Percentiles rank a stretch among this genome's conserved stretches.
These are phyloP conservation scores for Zygnema circumcarinatum DNA, from an alignment of 139 green algal genomes.

Conservation along the genomic window DNA sequence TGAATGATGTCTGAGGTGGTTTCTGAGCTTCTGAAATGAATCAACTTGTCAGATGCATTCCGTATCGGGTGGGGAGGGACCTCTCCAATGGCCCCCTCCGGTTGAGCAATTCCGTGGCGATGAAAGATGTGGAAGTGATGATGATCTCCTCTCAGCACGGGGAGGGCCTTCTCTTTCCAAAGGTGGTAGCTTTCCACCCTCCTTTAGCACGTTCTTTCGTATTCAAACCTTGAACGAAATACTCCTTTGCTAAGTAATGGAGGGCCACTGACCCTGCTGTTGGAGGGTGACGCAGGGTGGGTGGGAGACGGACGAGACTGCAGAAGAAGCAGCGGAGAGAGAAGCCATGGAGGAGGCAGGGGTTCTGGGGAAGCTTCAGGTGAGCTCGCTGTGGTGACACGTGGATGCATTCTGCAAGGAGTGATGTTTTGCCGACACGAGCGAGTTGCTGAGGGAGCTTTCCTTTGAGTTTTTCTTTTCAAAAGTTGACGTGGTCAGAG, in stretches of 20 bases:
- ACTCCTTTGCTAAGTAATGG: no score
- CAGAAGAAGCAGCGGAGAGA: conserved; percentile 78
- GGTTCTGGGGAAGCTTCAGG: conserved; percentile 81
- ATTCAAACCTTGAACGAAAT: not conserved
- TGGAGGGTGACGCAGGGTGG: no score
- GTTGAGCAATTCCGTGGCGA: not conserved
- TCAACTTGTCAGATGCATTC: conserved; percentile 77
- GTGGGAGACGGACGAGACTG: conserved; percentile 90
- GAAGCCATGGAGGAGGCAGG: conserved; percentile 94
- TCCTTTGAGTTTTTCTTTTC: not conserved
- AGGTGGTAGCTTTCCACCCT: conserved; percentile 68
- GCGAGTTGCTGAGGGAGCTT: not conserved
- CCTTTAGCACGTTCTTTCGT: conserved; percentile 6
- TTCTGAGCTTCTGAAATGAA: not conserved
- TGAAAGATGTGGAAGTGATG: conserved; percentile 68
- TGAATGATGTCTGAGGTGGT: no score
- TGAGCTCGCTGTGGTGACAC: conserved; percentile 30
- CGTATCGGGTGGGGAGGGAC: conserved; percentile 66
- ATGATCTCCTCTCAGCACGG: conserved; percentile 78
- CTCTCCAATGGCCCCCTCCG: not conserved
- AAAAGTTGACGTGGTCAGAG: not conserved
- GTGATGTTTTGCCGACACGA: conserved; percentile 2
- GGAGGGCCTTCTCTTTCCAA: conserved; percentile 83
- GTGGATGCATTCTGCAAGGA: not conserved
- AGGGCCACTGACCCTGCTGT: no score